phyloP scores from a whole-genome alignment of 2,329 filamentous ascomycete genomes.

The Orbilia oligospora region DNA sequence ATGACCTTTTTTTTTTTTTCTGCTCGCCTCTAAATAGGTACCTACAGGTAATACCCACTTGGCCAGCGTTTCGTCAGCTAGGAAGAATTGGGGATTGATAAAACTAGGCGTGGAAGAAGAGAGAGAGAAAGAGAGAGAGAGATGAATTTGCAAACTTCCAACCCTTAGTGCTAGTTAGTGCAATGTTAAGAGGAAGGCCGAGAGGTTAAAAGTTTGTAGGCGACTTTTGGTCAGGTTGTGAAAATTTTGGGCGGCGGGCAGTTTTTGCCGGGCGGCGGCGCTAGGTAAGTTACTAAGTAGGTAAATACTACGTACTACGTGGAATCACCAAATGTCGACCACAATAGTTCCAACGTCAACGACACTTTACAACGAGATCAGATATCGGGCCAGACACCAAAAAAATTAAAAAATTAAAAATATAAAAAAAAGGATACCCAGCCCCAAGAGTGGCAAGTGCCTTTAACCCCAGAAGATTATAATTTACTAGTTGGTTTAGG shows the following conservation, averaged over 20 bases:
- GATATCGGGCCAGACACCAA: too few relatives aligned
- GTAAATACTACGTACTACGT: too few relatives aligned
- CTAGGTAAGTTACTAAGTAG: neutral
- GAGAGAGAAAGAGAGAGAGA: neutral
- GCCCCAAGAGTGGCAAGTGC: slow-evolving; percentile 5
- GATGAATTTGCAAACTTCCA: neutral
- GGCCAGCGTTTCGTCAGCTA: neutral
- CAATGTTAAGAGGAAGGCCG: neutral
- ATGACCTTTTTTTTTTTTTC: neutral
- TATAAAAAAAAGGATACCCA: neutral
- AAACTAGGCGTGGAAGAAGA: neutral
- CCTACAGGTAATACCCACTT: neutral
- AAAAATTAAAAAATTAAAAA: slow-evolving; percentile 4
- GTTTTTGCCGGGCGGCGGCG: neutral
- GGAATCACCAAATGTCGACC: neutral
- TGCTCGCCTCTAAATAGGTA: too few relatives aligned
- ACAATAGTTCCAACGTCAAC: neutral
- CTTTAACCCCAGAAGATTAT: neutral
- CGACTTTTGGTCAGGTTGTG: neutral
- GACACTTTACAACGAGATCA: neutral
- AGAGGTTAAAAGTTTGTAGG: neutral
- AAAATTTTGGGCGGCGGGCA: neutral
- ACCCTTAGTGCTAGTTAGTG: neutral
- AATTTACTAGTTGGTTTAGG: neutral
- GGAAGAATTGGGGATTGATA: neutral